Conservation (phyloP, 169 alveolate genomes). For the Cyclospora cayetanensis region DNA sequence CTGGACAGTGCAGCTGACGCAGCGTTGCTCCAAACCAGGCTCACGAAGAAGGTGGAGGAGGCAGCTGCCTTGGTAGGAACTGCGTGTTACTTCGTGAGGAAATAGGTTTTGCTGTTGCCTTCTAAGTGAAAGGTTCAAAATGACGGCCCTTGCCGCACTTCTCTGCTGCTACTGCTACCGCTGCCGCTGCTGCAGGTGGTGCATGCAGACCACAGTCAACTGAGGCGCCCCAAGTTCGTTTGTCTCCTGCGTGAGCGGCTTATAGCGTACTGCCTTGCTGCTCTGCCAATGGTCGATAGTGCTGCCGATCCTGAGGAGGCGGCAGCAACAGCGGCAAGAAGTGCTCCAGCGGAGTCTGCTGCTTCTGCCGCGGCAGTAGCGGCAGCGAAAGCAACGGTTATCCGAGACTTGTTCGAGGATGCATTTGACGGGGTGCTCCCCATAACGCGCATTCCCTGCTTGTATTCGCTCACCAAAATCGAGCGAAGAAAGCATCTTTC, state of each 20-base stretch:
- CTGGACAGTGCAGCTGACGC: background rate
- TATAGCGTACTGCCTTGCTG: background rate
- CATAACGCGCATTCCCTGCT: background rate
- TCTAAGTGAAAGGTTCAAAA: too few species aligned
- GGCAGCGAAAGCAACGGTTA: background rate
- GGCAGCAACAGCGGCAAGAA: conserved; percentile 5
- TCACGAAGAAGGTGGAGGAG: background rate
- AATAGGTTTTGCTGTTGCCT: too few species aligned
- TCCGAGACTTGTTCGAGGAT: background rate
- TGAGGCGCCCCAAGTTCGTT: background rate
- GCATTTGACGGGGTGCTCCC: background rate
- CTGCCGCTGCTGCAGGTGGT: conserved; percentile 31
- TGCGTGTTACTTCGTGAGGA: background rate
- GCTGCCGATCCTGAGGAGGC: background rate
- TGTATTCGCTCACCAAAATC: background rate
- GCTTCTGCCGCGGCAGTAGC: conserved; percentile 3
- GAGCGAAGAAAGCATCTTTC: background rate
- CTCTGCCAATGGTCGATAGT: conserved; percentile 14
- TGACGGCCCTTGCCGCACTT: too few species aligned
- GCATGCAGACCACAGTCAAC: conserved; percentile 16
- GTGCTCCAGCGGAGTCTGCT: background rate
- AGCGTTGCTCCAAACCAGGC: background rate
- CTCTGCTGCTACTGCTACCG: conserved; percentile 29
- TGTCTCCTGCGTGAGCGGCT: conserved; percentile 4
- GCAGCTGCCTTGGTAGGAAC: conserved; percentile 15